Evolutionary conservation across 495 filamentous ascomycete species (phyloP).

Genomic region (Neurospora sp.): DNA sequence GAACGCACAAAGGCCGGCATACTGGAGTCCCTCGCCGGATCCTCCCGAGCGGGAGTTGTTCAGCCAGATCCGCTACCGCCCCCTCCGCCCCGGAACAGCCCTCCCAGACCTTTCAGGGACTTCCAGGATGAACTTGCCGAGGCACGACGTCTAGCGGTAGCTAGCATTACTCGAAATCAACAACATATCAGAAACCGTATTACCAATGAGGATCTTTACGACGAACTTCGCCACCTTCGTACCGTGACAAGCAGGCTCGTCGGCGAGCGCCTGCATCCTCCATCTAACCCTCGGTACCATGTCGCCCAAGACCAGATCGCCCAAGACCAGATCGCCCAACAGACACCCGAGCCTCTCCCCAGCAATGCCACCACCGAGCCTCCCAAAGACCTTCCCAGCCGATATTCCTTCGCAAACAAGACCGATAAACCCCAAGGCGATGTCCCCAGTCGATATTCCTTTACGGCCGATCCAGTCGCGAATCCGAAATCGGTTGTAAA

Average conservation of each 20-base stretch:
- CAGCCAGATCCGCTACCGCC: background rate
- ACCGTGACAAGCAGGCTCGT: background rate
- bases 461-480: conserved; percentile 34
- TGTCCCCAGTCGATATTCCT: conserved; percentile 27
- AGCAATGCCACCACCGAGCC: background rate
- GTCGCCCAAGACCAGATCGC: background rate
- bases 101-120: background rate
- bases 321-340: background rate
- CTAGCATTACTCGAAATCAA: background rate
- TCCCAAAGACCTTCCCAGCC: background rate
- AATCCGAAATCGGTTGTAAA: conserved; percentile 36
- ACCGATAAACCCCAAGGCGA: background rate
- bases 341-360: background rate
- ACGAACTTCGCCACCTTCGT: background rate
- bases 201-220: background rate
- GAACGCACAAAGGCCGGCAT: background rate
- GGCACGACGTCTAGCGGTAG: background rate
- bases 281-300: background rate
- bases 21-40: background rate
- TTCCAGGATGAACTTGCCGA: background rate
- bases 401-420: background rate
- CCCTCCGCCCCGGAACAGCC: background rate
- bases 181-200: background rate
- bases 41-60: background rate
- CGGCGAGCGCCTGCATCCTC: background rate